These are phyloP conservation scores for Aureobasidium sp. DNA, from an alignment of 2,329 filamentous ascomycete species.

Conservation along the genomic window DNA sequence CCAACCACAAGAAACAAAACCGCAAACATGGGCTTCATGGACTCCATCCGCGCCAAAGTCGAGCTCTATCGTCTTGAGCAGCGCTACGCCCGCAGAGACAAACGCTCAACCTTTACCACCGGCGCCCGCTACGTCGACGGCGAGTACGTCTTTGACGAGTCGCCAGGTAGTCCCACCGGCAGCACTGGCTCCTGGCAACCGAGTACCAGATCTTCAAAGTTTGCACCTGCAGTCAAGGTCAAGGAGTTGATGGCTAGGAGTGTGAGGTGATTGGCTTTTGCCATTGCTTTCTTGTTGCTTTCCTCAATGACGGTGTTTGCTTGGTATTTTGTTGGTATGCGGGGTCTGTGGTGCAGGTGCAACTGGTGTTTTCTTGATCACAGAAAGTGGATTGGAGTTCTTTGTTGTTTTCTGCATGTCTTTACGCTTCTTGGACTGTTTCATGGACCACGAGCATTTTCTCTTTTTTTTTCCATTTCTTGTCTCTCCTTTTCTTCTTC, in stretches of 20 bases:
- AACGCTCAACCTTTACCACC: constrained; percentile 80
- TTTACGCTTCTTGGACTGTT: not conserved
- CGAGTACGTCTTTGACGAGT: constrained; percentile 70
- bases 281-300: not conserved
- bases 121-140: constrained; percentile 90
- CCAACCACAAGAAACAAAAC: not conserved
- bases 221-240: not conserved
- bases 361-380: not conserved
- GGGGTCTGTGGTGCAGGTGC: not conserved
- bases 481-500: not conserved
- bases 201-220: not conserved
- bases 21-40: constrained; percentile 57
- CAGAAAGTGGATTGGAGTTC: not conserved
- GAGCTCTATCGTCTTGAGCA: constrained; percentile 94
- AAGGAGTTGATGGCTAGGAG: constrained; percentile 5
- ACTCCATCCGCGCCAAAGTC: constrained; percentile 69
- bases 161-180: not conserved
- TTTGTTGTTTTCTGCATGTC: not conserved
- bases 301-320: not conserved
- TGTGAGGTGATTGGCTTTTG: not conserved
- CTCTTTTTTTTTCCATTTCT: not conserved
- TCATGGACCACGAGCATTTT: not conserved
- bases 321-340: not conserved
- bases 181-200: constrained; percentile 3
- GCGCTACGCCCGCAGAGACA: constrained; percentile 84